phyloP scores from a whole-genome alignment of 768 basidiomycete species.

The Leccinum aurantiacum region DNA sequence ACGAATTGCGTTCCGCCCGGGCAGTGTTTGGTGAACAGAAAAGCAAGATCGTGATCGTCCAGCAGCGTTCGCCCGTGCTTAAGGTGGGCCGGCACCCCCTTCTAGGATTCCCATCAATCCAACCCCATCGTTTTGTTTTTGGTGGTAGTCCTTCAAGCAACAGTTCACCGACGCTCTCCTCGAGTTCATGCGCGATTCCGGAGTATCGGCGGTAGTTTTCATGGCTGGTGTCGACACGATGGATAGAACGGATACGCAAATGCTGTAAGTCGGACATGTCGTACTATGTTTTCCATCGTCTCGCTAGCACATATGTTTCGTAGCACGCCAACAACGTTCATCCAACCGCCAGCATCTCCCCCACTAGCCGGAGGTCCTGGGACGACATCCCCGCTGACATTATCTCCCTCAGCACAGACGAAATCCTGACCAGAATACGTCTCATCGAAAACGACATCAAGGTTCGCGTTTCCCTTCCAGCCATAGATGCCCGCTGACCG shows the following conservation, averaged over 20 bases:
- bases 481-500: neutral
- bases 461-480: slow-evolving; percentile 41
- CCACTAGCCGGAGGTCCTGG: slow-evolving; percentile 56
- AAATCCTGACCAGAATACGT: slow-evolving; percentile 84
- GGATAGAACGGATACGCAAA: slow-evolving; percentile 74
- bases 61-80: slow-evolving; percentile 77
- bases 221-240: slow-evolving; percentile 73
- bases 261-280: slow-evolving; percentile 53
- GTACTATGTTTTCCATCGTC: neutral
- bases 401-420: slow-evolving; percentile 72
- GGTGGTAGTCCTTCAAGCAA: slow-evolving; percentile 59
- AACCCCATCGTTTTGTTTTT: neutral
- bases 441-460: slow-evolving; percentile 97
- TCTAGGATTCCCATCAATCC: neutral
- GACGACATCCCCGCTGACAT: slow-evolving; percentile 92
- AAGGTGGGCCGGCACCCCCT: slow-evolving; percentile 47
- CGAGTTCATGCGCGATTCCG: slow-evolving; percentile 52
- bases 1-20: neutral
- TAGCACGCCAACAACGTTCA: slow-evolving; percentile 67
- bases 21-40: slow-evolving; percentile 64
- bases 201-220: slow-evolving; percentile 56
- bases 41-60: slow-evolving; percentile 57
- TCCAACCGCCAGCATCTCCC: slow-evolving; percentile 46
- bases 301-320: neutral
- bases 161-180: slow-evolving; percentile 62